Evolutionary conservation across 1,284 basidiomycete species (phyloP), one percentile per base, ranked within the genome.

Genomic region (Fomitopsis palustris): DNA sequence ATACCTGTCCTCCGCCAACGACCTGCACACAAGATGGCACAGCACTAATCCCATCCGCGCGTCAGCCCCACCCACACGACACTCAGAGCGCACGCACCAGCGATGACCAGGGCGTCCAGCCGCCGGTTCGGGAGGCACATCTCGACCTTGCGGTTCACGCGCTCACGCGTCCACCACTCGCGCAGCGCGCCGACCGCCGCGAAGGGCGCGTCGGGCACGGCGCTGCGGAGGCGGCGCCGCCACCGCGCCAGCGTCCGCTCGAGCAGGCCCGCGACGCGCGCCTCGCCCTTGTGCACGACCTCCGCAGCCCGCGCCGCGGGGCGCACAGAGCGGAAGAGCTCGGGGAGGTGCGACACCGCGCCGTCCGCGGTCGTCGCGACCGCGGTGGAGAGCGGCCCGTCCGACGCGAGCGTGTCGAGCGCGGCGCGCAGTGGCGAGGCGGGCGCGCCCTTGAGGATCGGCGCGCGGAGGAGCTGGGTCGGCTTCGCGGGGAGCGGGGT

Each of bases 1-100:
- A 66, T 89, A 93, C 27, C 81, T 78, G 72, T 95, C 93, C 71
- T 94, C 92, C 1, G 78, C 77, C 33, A 94, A 74, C 6, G 92
- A 94, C 1, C 85, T 83, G 58, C 86, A 86, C 4, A 83, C 77
- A n/a, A 94, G 76, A 53, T 81, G 79, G 0, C 87, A 83, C 1
- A 95, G 75, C 6, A 85, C 93, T 94, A 19, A 8, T 65, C 2
- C 12, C 23, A 21, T 41, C 51, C 23, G 14, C 19, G 29, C 19
- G 39, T 35, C 25, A 29, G 45, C 9, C 29, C 47, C 27, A 39
- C 35, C 54, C 21, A 23, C 49, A 10, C 16, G 6, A 14, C 27
- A 19, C 4, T 25, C 21, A 7, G 21, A 8, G 19, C 17, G 41
- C 8, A 70, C 79, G 9, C 60, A 90, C 88, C 82, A 70, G 85